Evolutionary conservation across 805 yeast species (phyloP).

Genomic region (Yarrowia sp.): DNA sequence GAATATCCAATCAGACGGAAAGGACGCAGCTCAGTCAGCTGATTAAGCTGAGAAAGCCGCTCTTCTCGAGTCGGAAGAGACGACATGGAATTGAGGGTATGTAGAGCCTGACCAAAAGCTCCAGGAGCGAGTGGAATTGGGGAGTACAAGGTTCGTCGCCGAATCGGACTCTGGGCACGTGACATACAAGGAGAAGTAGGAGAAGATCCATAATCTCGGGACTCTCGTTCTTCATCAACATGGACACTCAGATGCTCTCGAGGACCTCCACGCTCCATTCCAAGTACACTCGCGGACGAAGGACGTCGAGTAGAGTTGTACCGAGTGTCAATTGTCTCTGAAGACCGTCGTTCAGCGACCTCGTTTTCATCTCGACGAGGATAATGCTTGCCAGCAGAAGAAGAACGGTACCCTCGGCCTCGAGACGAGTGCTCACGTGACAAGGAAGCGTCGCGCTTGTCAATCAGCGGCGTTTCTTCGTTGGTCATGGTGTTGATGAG

Average conservation of each 20-base stretch:
- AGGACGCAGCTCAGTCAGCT: slow-evolving; percentile 49
- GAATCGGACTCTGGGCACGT: slow-evolving; percentile 1
- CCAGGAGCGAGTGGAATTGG: slow-evolving; percentile 22
- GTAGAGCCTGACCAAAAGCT: slow-evolving; percentile 16
- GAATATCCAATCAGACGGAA: slow-evolving; percentile 48
- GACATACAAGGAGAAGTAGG: slow-evolving; percentile 12
- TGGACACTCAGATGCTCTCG: slow-evolving; percentile 14
- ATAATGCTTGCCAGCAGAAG: neutral
- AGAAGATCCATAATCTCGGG: neutral
- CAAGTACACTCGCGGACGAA: neutral
- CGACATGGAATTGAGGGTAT: slow-evolving; percentile 4
- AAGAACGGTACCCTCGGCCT: neutral
- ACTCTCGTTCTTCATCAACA: slow-evolving; percentile 12
- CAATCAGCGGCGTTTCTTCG: slow-evolving; percentile 21
- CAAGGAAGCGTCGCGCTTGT: slow-evolving; percentile 1
- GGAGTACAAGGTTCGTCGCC: slow-evolving; percentile 4
- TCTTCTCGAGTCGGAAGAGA: slow-evolving; percentile 23
- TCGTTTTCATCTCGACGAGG: slow-evolving; percentile 5
- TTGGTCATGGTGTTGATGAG: slow-evolving; percentile 3
- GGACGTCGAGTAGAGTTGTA: neutral
- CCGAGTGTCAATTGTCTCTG: slow-evolving; percentile 17
- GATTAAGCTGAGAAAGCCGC: slow-evolving; percentile 31
- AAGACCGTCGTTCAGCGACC: neutral
- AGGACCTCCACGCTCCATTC: slow-evolving; percentile 12
- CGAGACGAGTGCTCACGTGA: slow-evolving; percentile 16